Conservation (phyloP, 352 stramenopile species). For the Pythium vanterpoolii region DNA sequence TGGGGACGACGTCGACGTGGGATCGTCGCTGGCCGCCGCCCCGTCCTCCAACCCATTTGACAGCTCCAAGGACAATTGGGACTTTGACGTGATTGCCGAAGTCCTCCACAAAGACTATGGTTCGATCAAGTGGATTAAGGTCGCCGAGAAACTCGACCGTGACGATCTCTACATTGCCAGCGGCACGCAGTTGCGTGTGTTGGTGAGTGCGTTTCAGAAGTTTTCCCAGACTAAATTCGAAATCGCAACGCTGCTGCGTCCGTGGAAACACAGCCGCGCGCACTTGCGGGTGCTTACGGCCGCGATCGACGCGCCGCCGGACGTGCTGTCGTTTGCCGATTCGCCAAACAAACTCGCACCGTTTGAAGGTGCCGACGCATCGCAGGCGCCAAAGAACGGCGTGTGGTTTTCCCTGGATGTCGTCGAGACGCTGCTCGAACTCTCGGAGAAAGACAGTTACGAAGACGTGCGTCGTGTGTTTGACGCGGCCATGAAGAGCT, state of each 20-base stretch:
- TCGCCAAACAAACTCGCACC: constrained; percentile 76
- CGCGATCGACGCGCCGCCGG: constrained; percentile 72
- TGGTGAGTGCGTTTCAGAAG: constrained; percentile 77
- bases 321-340: constrained; percentile 79
- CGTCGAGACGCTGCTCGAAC: constrained; percentile 72
- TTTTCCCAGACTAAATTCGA: constrained; percentile 83
- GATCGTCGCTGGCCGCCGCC: constrained; percentile 26
- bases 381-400: constrained; percentile 79
- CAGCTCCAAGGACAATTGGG: constrained; percentile 57
- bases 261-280: constrained; percentile 77
- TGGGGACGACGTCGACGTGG: constrained; percentile 20
- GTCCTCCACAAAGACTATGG: constrained; percentile 82
- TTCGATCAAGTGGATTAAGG: constrained; percentile 85
- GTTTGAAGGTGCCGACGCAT: constrained; percentile 86
- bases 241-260: constrained; percentile 59
- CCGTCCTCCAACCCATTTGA: constrained; percentile 27
- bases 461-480: constrained; percentile 77
- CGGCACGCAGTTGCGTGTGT: constrained; percentile 55
- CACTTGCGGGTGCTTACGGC: constrained; percentile 77
- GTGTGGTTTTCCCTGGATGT: constrained; percentile 86
- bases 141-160: constrained; percentile 81
- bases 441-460: constrained; percentile 85
- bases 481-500: constrained; percentile 78
- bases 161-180: constrained; percentile 69
- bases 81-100: constrained; percentile 83